Evolutionary conservation across 139 green algal species (phyloP).

Genomic region (Astrephomene gubernaculifera): DNA sequence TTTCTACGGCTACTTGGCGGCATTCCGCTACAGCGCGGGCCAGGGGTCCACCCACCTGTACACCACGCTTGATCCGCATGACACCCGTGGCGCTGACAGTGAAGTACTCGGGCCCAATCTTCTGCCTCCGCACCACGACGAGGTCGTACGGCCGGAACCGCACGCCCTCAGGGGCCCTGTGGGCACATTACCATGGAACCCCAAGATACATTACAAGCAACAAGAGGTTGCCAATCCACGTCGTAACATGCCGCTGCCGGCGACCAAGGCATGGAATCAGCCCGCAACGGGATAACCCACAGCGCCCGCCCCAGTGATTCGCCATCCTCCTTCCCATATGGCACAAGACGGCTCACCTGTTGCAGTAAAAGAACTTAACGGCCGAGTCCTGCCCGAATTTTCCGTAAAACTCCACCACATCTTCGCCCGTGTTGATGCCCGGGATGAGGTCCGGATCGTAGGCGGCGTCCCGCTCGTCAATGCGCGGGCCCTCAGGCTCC

Average conservation of each 20-base stretch:
- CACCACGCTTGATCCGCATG: constrained; percentile 72
- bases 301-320: too few relatives aligned
- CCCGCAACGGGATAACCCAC: too few relatives aligned
- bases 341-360: too few relatives aligned
- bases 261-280: too few relatives aligned
- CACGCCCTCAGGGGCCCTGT: constrained; percentile 59
- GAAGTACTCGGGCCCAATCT: constrained; percentile 76
- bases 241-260: too few relatives aligned
- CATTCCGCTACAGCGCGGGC: background rate
- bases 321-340: too few relatives aligned
- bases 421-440: constrained; percentile 74
- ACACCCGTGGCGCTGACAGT: constrained; percentile 81
- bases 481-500: constrained; percentile 17
- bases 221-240: too few relatives aligned
- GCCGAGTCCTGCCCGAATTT: constrained; percentile 78
- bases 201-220: too few relatives aligned
- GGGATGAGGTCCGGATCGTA: constrained; percentile 62
- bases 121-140: constrained; percentile 67
- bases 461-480: constrained; percentile 28
- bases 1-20: too few relatives aligned
- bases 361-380: constrained; percentile 91
- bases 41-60: constrained; percentile 48
- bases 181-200: too few relatives aligned
- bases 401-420: constrained; percentile 83
- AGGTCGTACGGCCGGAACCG: constrained; percentile 83